Evolutionary conservation across 139 green algal genomes (phyloP), one percentile per base, ranked within the genome.

Genomic region (Chlorella sp.): DNA sequence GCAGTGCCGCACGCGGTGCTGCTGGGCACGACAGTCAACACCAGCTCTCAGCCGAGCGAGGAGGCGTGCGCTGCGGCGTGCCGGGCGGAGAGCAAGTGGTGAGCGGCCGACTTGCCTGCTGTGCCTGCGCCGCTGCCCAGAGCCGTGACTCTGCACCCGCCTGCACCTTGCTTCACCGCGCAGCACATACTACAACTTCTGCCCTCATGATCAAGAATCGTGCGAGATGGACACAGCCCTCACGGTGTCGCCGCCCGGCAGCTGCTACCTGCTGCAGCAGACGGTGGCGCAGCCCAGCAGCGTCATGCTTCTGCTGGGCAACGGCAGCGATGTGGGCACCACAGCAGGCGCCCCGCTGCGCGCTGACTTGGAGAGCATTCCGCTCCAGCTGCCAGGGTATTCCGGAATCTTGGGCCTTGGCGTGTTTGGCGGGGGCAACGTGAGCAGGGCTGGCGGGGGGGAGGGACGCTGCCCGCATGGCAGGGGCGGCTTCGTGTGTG

Each of bases 151-250:
- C n/a, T n/a, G n/a, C n/a, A n/a, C n/a, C n/a, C n/a, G n/a, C n/a
- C n/a, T 11, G 7, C 46, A 7, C 11, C 8, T 54, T 54, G 8
- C 46, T 54, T 11, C 46, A 54, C 11, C 8, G 46, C 11, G 46
- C 46, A 54, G 46, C 46, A 54, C 46, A 7, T 54, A 54, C 46
- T 73, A 73, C 67, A 73, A 73, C 67, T 73, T 46, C 67, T 73
- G 67, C 67, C 34, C 67, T 8, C 67, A 34, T 34, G 34, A 16
- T 8, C 16, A 32, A 6, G 36, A 24, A 34, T 13, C 19, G 34
- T 73, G 67, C 67, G 67, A 73, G 36, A 73, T 73, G 67, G 36
- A 73, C 67, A 46, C 67, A 36, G 34, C 34, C n/a, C 67, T 73
- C 1, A 46, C 19, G 19, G 14, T 44, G 32, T 36, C 41, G 67